Conservation (phyloP, 208 protist species). For the Leishmania arabica region DNA sequence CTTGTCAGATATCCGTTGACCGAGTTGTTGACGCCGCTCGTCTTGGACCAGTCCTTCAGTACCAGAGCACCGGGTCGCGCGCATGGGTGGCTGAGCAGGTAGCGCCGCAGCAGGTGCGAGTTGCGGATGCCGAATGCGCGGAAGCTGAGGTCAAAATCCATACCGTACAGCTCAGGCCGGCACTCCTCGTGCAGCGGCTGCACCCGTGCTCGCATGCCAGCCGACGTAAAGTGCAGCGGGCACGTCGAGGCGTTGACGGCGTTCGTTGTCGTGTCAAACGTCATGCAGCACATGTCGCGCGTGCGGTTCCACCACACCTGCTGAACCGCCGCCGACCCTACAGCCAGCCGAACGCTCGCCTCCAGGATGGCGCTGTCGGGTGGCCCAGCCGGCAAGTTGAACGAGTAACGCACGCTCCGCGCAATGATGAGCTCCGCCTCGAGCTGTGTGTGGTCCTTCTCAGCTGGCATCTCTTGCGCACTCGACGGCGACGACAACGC, state of each 20-base stretch:
- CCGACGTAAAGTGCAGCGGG: conserved; percentile 42
- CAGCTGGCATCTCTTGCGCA: not conserved
- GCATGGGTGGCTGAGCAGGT: conserved; percentile 81
- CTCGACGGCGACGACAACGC: not conserved
- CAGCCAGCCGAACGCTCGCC: conserved; percentile 64
- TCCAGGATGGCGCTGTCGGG: conserved; percentile 79
- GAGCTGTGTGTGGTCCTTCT: conserved; percentile 19
- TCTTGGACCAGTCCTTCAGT: conserved; percentile 93
- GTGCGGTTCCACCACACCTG: conserved; percentile 90
- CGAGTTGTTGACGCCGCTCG: conserved; percentile 89
- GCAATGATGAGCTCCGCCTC: conserved; percentile 76
- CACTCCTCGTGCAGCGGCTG: conserved; percentile 86
- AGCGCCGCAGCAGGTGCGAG: conserved; percentile 79
- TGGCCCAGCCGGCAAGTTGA: conserved; percentile 48
- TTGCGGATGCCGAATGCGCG: conserved; percentile 91
- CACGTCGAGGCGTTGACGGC: conserved; percentile 69
- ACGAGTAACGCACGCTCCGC: conserved; percentile 68
- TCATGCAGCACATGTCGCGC: conserved; percentile 67
- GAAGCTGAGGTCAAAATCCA: conserved; percentile 92
- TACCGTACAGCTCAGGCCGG: conserved; percentile 79
- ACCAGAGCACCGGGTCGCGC: conserved; percentile 83
- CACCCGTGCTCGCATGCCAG: conserved; percentile 58
- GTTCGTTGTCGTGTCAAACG: conserved; percentile 62
- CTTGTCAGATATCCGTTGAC: conserved; percentile 89
- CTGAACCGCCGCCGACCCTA: conserved; percentile 58